A percentile compares a stretch with the other conserved stretches of the same genome.
Conservation (phyloP, 1,139 yeast genomes). For the Sugiyamaella castrensis region DNA sequence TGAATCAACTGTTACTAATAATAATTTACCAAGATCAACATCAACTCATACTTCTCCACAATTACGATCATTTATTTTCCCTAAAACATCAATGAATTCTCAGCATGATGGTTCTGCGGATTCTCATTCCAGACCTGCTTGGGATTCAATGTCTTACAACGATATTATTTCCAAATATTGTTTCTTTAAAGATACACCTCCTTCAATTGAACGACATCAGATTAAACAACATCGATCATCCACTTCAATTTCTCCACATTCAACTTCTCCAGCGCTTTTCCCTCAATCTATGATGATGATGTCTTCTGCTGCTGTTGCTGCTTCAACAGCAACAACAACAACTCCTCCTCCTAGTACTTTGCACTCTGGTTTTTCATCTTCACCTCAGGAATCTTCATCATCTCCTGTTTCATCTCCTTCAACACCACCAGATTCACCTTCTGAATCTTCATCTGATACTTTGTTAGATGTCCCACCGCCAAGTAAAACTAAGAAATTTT, state of each 20-base stretch:
- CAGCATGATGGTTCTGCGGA: slow-evolving; percentile 5
- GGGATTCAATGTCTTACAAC: slow-evolving; percentile 63
- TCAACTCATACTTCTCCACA: slow-evolving; percentile 8
- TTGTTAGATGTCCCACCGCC: slow-evolving; percentile 6
- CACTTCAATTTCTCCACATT: slow-evolving; percentile 10
- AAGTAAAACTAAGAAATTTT: slow-evolving; percentile 3
- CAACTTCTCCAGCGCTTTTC: slow-evolving; percentile 15
- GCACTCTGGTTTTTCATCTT: background rate
- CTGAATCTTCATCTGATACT: slow-evolving; percentile 12
- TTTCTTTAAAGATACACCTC: slow-evolving; percentile 45
- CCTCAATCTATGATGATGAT: slow-evolving; percentile 12
- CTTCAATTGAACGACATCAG: background rate
- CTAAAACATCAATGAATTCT: slow-evolving; percentile 8
- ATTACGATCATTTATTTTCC: slow-evolving; percentile 13
- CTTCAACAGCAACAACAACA: slow-evolving; percentile 3
- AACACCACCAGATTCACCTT: slow-evolving; percentile 4
- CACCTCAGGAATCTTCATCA: slow-evolving; percentile 9
- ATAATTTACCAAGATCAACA: slow-evolving; percentile 12
- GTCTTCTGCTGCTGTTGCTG: slow-evolving; percentile 7
- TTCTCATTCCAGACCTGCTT: slow-evolving; percentile 28
- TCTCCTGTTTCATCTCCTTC: slow-evolving; percentile 8
- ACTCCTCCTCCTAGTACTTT: background rate
- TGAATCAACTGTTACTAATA: slow-evolving; percentile 5
- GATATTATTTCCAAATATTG: slow-evolving; percentile 71
- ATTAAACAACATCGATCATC: slow-evolving; percentile 3